Percentiles rank a stretch among this genome's conserved stretches.
Evolutionary conservation across 176 grass and related monocot species (phyloP).

Genomic region (Oryza officinalis): DNA sequence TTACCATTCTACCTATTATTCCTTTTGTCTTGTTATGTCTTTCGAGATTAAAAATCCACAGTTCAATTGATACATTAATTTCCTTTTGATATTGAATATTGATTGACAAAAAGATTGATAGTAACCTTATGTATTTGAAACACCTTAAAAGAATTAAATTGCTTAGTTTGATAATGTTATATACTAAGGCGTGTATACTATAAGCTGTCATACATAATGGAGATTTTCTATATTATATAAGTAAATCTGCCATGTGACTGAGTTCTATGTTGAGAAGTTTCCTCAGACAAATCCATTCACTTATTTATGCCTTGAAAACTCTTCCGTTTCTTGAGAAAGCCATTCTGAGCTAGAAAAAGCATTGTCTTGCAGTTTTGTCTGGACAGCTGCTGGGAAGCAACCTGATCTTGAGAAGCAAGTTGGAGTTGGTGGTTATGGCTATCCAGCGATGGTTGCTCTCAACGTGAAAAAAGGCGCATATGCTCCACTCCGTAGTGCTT

Average conservation of each 20-base stretch:
- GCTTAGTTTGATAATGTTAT: neutral
- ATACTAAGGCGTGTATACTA: neutral
- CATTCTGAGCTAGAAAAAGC: constrained; percentile 13
- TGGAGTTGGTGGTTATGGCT: constrained; percentile 95
- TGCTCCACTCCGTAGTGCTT: constrained; percentile 82
- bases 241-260: neutral
- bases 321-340: neutral
- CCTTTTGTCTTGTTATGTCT: neutral
- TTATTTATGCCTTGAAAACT: constrained; percentile 6
- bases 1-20: neutral
- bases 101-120: neutral
- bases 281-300: neutral
- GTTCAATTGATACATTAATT: neutral
- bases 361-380: constrained; percentile 76
- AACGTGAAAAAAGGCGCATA: constrained; percentile 91
- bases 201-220: neutral
- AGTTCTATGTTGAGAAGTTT: neutral
- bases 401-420: constrained; percentile 81
- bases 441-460: constrained; percentile 95
- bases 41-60: neutral
- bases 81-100: neutral
- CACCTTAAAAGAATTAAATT: neutral
- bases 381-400: constrained; percentile 87
- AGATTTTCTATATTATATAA: neutral
- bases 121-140: neutral